These are phyloP conservation scores for Fusarium algeriense DNA, from an alignment of 2,329 filamentous ascomycete species.

Conservation along the genomic window DNA sequence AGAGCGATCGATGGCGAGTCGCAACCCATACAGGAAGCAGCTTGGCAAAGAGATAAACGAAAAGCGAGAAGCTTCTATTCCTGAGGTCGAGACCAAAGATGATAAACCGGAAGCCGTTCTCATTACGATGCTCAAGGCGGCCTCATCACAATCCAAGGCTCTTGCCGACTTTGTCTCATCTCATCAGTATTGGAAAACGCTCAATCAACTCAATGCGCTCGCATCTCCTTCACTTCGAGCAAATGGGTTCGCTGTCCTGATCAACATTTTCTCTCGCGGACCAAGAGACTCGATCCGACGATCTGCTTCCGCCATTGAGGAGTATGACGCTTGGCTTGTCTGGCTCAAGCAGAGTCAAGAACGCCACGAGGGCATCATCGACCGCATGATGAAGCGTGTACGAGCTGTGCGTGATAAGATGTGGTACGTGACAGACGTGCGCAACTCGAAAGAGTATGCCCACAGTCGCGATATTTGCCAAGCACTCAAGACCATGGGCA, in stretches of 20 bases:
- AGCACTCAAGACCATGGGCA: constrained; percentile 91
- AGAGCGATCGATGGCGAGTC: constrained; percentile 65
- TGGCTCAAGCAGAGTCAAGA: constrained; percentile 87
- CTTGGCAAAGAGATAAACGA: constrained; percentile 26
- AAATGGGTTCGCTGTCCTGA: constrained; percentile 77
- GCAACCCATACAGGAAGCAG: constrained; percentile 68
- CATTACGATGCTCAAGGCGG: constrained; percentile 80
- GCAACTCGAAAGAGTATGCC: constrained; percentile 88
- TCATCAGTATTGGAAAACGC: constrained; percentile 86
- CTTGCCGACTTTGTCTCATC: constrained; percentile 86
- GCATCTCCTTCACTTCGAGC: constrained; percentile 71
- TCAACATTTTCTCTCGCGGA: constrained; percentile 80
- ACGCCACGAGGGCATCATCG: constrained; percentile 78
- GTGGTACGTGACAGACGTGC: constrained; percentile 97
- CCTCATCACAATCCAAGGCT: constrained; percentile 80
- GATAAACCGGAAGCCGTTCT: constrained; percentile 67
- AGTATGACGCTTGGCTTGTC: constrained; percentile 84
- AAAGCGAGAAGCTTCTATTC: constrained; percentile 15
- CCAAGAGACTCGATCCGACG: constrained; percentile 77
- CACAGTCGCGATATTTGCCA: constrained; percentile 87
- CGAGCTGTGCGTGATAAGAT: constrained; percentile 91
- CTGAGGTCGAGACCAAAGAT: constrained; percentile 40
- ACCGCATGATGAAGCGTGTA: constrained; percentile 79
- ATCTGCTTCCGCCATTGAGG: constrained; percentile 78
- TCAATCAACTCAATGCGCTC: constrained; percentile 77